Conservation (phyloP, 2,329 filamentous ascomycete species). For the Neonectria punicea region DNA sequence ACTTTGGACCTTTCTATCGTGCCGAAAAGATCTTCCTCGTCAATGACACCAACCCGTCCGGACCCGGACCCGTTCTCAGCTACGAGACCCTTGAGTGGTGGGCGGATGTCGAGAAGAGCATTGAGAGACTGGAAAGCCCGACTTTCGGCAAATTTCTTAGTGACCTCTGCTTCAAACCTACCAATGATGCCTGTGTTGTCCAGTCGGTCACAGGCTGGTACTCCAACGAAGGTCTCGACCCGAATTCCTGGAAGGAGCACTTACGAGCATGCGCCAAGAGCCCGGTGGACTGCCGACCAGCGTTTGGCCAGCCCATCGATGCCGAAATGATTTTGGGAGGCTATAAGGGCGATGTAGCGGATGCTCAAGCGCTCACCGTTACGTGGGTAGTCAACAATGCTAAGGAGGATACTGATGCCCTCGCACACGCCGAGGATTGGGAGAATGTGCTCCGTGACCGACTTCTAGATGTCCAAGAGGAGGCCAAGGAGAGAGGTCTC, state of each 20-base stretch:
- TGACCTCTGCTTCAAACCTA: slow-evolving; percentile 95
- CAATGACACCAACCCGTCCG: slow-evolving; percentile 77
- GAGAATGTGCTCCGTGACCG: slow-evolving; percentile 81
- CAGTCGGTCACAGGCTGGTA: slow-evolving; percentile 91
- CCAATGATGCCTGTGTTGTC: slow-evolving; percentile 87
- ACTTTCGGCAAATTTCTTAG: slow-evolving; percentile 76
- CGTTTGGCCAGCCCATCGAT: slow-evolving; percentile 88
- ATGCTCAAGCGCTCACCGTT: slow-evolving; percentile 83
- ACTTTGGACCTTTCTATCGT: slow-evolving; percentile 96
- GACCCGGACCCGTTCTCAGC: slow-evolving; percentile 80
- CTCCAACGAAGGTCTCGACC: slow-evolving; percentile 57
- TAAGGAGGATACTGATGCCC: slow-evolving; percentile 75
- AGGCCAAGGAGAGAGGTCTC: slow-evolving; percentile 81
- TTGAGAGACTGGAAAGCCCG: slow-evolving; percentile 76
- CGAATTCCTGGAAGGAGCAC: slow-evolving; percentile 74
- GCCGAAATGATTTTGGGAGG: slow-evolving; percentile 89
- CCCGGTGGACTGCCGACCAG: slow-evolving; percentile 86
- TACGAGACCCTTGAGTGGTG: slow-evolving; percentile 94
- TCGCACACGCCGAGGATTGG: slow-evolving; percentile 86
- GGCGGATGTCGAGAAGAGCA: slow-evolving; percentile 86
- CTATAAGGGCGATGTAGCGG: slow-evolving; percentile 73
- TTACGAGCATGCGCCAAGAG: slow-evolving; percentile 79
- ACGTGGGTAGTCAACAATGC: slow-evolving; percentile 97
- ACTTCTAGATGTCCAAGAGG: slow-evolving; percentile 80
- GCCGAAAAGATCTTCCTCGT: slow-evolving; percentile 94